phyloP scores from a whole-genome alignment of 306 rosid genomes.

The Glycine soja region DNA sequence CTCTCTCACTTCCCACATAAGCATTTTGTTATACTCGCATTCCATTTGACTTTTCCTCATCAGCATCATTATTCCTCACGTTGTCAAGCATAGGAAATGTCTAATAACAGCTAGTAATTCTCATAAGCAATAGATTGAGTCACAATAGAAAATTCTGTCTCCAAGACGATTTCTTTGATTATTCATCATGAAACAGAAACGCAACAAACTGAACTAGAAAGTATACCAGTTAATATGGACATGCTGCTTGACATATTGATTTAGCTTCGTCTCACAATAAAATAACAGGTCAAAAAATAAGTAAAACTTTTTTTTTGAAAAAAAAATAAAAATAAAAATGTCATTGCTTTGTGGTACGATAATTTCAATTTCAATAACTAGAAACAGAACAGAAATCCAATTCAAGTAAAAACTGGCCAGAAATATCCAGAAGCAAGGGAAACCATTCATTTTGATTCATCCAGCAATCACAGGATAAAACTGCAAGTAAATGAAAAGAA shows the following conservation, averaged over 20 bases:
- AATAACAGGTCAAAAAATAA: background rate
- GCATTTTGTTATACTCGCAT: no score
- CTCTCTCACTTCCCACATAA: no score
- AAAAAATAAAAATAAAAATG: background rate
- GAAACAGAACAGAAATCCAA: background rate
- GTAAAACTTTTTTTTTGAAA: background rate
- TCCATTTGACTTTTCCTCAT: no score
- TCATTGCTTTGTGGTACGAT: background rate
- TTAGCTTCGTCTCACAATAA: conserved; percentile 4
- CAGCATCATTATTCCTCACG: no score
- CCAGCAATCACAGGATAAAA: conserved; percentile 26
- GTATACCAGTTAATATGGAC: background rate
- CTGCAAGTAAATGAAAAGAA: conserved; percentile 18
- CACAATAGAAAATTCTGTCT: background rate
- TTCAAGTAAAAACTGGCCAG: background rate
- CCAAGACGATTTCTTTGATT: background rate
- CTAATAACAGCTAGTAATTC: background rate
- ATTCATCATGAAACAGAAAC: conserved; percentile 18
- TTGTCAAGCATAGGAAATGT: background rate
- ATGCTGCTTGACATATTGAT: background rate
- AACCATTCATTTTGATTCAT: conserved; percentile 23
- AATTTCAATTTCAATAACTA: background rate
- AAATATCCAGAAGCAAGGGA: background rate
- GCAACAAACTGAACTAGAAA: conserved; percentile 12
- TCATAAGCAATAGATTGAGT: background rate